Percentiles rank a stretch among this genome's conserved stretches.
These are phyloP conservation scores for Macrotyloma uniflorum DNA, from an alignment of 306 rosid genomes.

Conservation along the genomic window DNA sequence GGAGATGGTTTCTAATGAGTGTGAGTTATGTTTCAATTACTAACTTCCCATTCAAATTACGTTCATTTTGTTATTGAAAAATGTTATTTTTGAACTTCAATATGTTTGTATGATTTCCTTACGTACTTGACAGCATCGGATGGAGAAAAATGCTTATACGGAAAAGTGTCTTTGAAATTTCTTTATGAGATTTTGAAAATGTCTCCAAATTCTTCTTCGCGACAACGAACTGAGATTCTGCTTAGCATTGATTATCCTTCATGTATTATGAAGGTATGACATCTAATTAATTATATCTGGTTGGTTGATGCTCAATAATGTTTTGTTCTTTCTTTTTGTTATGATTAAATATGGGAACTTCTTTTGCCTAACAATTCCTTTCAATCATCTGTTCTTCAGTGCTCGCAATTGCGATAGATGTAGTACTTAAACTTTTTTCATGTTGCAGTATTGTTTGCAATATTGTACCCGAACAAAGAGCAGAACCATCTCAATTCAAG, in stretches of 20 bases:
- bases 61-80: conserved; percentile 21
- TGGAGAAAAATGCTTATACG: conserved; percentile 66
- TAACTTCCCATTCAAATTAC: background rate
- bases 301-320: conserved; percentile 11
- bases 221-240: conserved; percentile 65
- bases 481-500: conserved; percentile 58
- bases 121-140: conserved; percentile 53
- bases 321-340: conserved; percentile 28
- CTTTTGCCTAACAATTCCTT: background rate
- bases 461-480: conserved; percentile 58
- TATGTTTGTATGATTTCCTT: conserved; percentile 22
- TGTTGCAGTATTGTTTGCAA: conserved; percentile 74
- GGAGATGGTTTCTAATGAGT: conserved; percentile 56
- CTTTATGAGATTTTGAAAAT: conserved; percentile 61
- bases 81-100: conserved; percentile 16
- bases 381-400: conserved; percentile 18
- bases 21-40: conserved; percentile 60
- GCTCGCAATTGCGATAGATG: conserved; percentile 22
- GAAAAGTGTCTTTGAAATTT: conserved; percentile 66
- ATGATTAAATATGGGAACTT: conserved; percentile 8
- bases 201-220: conserved; percentile 61
- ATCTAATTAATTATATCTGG: conserved; percentile 9
- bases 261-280: conserved; percentile 71
- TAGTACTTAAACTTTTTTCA: conserved; percentile 14
- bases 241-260: conserved; percentile 59